A percentile compares a stretch with the other conserved stretches of the same genome.
Conservation (phyloP, 129 eudicot species). For the Flaveria linearis region DNA sequence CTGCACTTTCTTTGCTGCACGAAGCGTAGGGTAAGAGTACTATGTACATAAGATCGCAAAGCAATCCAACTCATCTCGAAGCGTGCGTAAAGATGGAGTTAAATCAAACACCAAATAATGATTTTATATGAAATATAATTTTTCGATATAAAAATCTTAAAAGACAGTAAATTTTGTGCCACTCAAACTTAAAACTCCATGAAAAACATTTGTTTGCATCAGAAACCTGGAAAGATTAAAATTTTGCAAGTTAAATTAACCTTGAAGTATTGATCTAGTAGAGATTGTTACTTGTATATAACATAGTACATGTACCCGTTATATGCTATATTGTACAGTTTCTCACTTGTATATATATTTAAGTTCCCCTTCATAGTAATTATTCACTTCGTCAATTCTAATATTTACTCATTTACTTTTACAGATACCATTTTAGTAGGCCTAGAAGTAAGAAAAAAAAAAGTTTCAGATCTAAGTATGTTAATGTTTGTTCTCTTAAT, state of each 20-base stretch:
- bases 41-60: too few species aligned
- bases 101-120: too few species aligned
- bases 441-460: neutral
- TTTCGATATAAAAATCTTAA: neutral
- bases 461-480: slow-evolving; percentile 31
- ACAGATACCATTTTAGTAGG: neutral
- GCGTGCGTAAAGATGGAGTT: too few species aligned
- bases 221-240: neutral
- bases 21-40: too few species aligned
- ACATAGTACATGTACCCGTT: too few species aligned
- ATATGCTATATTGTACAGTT: too few species aligned
- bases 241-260: neutral
- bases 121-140: neutral
- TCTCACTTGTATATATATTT: too few species aligned
- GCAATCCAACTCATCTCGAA: too few species aligned
- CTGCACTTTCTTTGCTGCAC: too few species aligned
- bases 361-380: too few species aligned
- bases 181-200: neutral
- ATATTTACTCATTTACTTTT: too few species aligned
- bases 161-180: neutral
- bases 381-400: too few species aligned
- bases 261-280: neutral
- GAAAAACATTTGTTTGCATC: neutral
- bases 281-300: neutral
- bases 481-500: neutral